Evolutionary conservation across 1,284 basidiomycete genomes (phyloP), one percentile per base, ranked within the genome.

Genomic region (Malassezia brasiliensis): DNA sequence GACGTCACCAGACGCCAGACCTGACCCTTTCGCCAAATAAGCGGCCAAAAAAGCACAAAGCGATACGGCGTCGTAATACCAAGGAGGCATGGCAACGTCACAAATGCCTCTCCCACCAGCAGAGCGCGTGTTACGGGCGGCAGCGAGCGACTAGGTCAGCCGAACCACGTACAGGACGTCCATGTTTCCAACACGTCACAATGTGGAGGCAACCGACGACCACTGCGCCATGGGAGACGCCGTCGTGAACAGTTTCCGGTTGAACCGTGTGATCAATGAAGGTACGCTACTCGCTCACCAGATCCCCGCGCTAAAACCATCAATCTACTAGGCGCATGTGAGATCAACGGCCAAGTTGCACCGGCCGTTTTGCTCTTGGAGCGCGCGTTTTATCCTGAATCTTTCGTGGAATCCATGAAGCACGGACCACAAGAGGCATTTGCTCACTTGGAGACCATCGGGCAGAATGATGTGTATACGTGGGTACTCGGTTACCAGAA

Each of bases 81-180:
- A 60, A 85, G 74, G 56, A 86, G 74, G 36, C 81, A 78, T 0
- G 87, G 81, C 0, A 85, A 32, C 0, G 87, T 82, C 36, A 88
- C 77, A 0, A 76, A 81, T 1, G 85, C 69, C 2, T 83, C 82
- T 1, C 85, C 83, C 10, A 76, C 78, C 48, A 83, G 79, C 19
- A 89, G 73, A 57, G 83, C 82, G 31, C 88, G 81, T 2, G 89
- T 90, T 19, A 91, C 85, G 42, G 87, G 85, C 0, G 88, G 88
- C 2, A 91, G 87, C 77, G 88, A 88, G 19, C 31, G 40, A 8
- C 59, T 63, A 15, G 2, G 11, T 25, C 7, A 45, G 42, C 8
- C 7, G 25, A 2, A 14, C 9, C 20, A 45, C 54, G 15, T 52
- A 56, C 55, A 48, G 6, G 17, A 35, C 14, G 19, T 57, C 55